A percentile compares a stretch with the other conserved stretches of the same genome.
phyloP scores from a whole-genome alignment of 2,329 filamentous ascomycete species.

The Aspergillus sp. region DNA sequence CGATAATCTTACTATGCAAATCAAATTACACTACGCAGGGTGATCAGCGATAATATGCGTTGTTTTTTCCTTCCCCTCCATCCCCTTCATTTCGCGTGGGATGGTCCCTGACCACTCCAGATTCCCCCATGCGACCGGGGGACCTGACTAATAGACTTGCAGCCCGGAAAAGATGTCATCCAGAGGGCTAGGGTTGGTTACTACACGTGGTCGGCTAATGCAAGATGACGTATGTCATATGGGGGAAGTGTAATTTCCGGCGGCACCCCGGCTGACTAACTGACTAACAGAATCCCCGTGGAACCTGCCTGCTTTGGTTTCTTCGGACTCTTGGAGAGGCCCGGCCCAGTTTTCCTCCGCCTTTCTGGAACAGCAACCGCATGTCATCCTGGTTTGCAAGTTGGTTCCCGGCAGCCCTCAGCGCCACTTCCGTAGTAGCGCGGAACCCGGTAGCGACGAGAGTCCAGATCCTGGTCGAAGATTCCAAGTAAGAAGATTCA shows the following conservation, averaged over 20 bases:
- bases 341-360: neutral
- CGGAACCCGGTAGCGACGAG: neutral
- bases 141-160: too few relatives aligned
- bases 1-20: neutral
- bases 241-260: neutral
- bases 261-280: neutral
- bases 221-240: neutral
- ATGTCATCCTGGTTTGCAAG: neutral
- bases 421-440: neutral
- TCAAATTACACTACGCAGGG: neutral
- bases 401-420: neutral
- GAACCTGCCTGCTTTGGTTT: neutral
- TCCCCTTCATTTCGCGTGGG: too few relatives aligned
- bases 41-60: too few relatives aligned
- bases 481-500: neutral
- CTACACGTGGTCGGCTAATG: conserved; percentile 1
- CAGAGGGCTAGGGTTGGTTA: neutral
- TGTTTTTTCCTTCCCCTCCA: too few relatives aligned
- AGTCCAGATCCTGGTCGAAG: neutral
- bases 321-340: neutral
- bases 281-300: neutral
- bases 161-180: neutral
- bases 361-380: neutral
- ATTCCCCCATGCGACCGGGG: neutral
- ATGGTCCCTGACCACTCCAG: neutral